Base-by-base conservation (phyloP, 2,329 filamentous ascomycete species). In the Nemania diffusa region DNA sequence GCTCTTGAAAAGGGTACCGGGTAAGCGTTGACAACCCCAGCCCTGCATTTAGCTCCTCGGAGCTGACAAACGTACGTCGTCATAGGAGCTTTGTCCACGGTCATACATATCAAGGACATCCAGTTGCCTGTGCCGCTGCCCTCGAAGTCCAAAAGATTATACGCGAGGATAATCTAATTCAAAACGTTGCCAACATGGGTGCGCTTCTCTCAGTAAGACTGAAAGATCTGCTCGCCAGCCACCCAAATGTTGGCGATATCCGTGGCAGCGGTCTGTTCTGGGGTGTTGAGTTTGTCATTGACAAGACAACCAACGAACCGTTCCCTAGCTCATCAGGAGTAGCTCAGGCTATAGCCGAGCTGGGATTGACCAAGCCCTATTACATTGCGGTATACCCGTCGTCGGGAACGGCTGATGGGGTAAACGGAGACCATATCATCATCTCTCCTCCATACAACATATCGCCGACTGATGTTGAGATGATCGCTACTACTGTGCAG, bases 401-500 rank as follows among this genome's bases (percentile, higher is more conserved):
- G 7, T 79, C 78, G 2, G 88, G 88, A 8, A 84, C 83, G 2
- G 84, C 79, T 3, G 85, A 75, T 56, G 74, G 89, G 67, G 86
- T 87, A 29, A 76, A 76, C 24, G 71, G 71, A 9, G 92, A 94
- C 73, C 90, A 92, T 76, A 81, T 93, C 40, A 82, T 94, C 27
- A 73, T 94, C 11, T 86, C 90, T 1, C 92, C 92, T 5, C 84
- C 91, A 0, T 93, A 89, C 78, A 92, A 87, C 51, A 82, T 90
- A 24, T 88, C 84, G 0, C 78, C 79, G 50, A 81, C 81, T 7
- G 87, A 91, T 22, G 80, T 92, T 58, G 81, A 86, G 61, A 76
- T 78, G 37, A 85, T 91, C 56, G 88, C 87, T 1, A 79, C 84
- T 20, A 82, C 79, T 0, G 80, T 88, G 2, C 78, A 76, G 3